These are phyloP conservation scores for Coprinopsis cinerea DNA, from an alignment of 768 basidiomycete genomes.

Conservation along the genomic window DNA sequence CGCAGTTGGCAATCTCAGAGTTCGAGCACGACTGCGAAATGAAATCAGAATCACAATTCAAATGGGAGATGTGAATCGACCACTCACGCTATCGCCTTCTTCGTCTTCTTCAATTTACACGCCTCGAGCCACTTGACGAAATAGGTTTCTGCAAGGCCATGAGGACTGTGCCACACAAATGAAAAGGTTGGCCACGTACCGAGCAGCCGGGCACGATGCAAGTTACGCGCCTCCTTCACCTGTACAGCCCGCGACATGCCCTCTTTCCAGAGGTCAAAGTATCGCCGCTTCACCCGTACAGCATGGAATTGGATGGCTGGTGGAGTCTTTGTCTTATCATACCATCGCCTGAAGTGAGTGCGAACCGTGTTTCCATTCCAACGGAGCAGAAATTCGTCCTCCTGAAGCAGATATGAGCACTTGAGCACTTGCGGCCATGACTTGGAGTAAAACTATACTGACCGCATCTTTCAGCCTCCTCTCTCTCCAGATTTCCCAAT, in stretches of 20 bases:
- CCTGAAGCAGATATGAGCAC: conserved; percentile 28
- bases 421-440: neutral
- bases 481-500: conserved; percentile 79
- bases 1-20: conserved; percentile 65
- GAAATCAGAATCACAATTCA: conserved; percentile 6
- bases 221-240: conserved; percentile 59
- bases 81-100: conserved; percentile 84
- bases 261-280: conserved; percentile 61
- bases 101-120: conserved; percentile 62
- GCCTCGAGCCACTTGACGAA: conserved; percentile 65
- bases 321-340: conserved; percentile 69
- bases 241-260: conserved; percentile 67
- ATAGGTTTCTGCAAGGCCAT: conserved; percentile 34
- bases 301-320: conserved; percentile 78
- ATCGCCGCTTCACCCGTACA: conserved; percentile 49
- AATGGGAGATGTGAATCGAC: conserved; percentile 1
- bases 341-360: conserved; percentile 70
- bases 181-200: no score
- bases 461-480: conserved; percentile 64
- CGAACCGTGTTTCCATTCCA: conserved; percentile 56
- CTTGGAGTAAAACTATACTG: conserved; percentile 17
- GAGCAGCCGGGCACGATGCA: conserved; percentile 34
- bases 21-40: conserved; percentile 63
- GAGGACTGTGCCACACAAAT: no score
- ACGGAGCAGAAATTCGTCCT: conserved; percentile 53